Percentiles rank a stretch among this genome's conserved stretches.
Conservation (phyloP, 345 rosid genomes). For the Jatropha curcas region DNA sequence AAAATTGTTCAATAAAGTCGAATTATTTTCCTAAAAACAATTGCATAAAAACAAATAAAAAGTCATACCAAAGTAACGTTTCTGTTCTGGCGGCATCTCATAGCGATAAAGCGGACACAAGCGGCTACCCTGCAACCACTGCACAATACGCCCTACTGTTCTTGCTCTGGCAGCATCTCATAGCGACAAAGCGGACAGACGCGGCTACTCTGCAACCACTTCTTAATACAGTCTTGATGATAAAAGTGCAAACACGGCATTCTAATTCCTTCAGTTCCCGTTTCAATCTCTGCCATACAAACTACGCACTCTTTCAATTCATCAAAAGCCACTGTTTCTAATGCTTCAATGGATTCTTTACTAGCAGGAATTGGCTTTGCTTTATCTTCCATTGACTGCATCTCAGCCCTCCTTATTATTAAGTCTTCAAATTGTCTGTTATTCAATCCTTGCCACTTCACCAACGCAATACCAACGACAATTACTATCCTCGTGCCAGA, state of each 20-base stretch:
- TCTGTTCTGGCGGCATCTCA: not conserved
- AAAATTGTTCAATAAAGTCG: too few relatives aligned
- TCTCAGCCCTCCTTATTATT: not conserved
- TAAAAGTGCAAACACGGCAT: conserved; percentile 22
- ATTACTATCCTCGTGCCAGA: too few relatives aligned
- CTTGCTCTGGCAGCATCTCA: not conserved
- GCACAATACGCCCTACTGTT: conserved; percentile 3
- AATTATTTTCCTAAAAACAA: too few relatives aligned
- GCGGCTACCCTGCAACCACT: conserved; percentile 19
- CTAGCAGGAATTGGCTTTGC: not conserved
- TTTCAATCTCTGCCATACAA: conserved; percentile 14
- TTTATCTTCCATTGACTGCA: not conserved
- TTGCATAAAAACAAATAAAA: too few relatives aligned
- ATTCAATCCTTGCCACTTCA: not conserved
- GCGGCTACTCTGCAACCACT: conserved; percentile 20
- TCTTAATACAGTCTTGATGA: conserved; percentile 9
- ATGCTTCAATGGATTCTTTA: conserved; percentile 4
- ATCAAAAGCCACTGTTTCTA: not conserved
- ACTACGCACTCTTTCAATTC: not conserved
- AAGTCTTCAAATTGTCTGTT: not conserved
- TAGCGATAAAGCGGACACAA: conserved; percentile 22
- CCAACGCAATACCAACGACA: not conserved
- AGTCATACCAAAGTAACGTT: not conserved
- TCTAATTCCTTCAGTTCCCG: not conserved
- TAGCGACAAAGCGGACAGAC: conserved; percentile 22